A percentile compares a stretch with the other conserved stretches of the same genome.
phyloP scores from a whole-genome alignment of 2,329 filamentous ascomycete species.

The Sporothrix mexicana region DNA sequence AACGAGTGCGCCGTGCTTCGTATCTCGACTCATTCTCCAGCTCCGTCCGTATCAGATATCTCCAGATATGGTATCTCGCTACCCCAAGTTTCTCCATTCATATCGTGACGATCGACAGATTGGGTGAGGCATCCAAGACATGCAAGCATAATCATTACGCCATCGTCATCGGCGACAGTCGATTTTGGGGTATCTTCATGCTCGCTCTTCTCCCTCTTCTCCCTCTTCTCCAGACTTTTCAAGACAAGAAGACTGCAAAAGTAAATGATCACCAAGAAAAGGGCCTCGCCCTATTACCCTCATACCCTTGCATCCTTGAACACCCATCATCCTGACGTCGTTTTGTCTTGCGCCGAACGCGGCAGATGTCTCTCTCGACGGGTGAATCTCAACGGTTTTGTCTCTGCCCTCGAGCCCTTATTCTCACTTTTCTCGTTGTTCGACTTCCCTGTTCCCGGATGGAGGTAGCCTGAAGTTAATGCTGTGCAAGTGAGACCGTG shows the following conservation, averaged over 20 bases:
- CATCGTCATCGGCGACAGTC: background rate
- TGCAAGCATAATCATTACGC: background rate
- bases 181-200: background rate
- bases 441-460: background rate
- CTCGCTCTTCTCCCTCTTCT: background rate
- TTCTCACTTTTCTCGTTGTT: background rate
- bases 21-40: background rate
- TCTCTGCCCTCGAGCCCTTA: slow-evolving; percentile 4
- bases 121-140: slow-evolving; percentile 17
- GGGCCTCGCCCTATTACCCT: background rate
- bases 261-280: background rate
- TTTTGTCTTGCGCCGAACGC: slow-evolving; percentile 14
- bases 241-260: background rate
- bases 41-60: background rate
- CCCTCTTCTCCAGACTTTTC: background rate
- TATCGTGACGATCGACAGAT: slow-evolving; percentile 7
- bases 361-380: background rate
- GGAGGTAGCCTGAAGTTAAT: no score
- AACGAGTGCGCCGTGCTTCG: background rate
- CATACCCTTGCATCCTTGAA: slow-evolving; percentile 8
- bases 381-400: slow-evolving; percentile 21
- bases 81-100: background rate
- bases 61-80: background rate
- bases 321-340: slow-evolving; percentile 4
- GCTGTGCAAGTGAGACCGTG: background rate